phyloP scores from a whole-genome alignment of 2,329 filamentous ascomycete genomes.

The Cladophialophora exuberans region DNA sequence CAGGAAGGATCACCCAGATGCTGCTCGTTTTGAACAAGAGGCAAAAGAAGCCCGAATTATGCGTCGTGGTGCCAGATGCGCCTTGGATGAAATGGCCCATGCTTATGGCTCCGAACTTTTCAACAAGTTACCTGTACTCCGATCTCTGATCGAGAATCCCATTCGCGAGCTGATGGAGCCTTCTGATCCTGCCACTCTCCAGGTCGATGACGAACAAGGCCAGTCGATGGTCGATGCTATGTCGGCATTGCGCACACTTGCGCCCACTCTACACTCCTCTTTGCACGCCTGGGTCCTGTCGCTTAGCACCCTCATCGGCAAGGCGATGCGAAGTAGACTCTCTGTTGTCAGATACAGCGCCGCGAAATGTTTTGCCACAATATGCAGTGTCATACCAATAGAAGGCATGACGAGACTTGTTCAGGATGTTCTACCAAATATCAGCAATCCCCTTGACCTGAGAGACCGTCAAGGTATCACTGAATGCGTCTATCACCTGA shows the following conservation, averaged over 20 bases:
- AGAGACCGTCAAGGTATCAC: slow-evolving; percentile 90
- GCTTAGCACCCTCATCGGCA: slow-evolving; percentile 82
- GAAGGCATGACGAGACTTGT: slow-evolving; percentile 96
- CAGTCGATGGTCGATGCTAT: slow-evolving; percentile 93
- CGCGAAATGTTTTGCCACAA: slow-evolving; percentile 94
- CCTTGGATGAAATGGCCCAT: slow-evolving; percentile 80
- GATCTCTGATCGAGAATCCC: slow-evolving; percentile 78
- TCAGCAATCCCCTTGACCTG: slow-evolving; percentile 86
- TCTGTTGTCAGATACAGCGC: slow-evolving; percentile 96
- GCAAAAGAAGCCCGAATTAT: slow-evolving; percentile 88
- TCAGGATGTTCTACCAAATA: slow-evolving; percentile 86
- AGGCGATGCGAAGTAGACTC: slow-evolving; percentile 81
- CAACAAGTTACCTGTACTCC: slow-evolving; percentile 80
- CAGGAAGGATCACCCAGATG: slow-evolving; percentile 86
- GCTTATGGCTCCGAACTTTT: slow-evolving; percentile 79
- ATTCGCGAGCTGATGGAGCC: slow-evolving; percentile 67
- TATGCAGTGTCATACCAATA: slow-evolving; percentile 94
- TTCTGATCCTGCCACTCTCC: slow-evolving; percentile 36
- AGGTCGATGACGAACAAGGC: slow-evolving; percentile 75
- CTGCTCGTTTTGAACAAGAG: slow-evolving; percentile 85
- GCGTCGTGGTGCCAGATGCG: slow-evolving; percentile 89
- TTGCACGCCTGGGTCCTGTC: slow-evolving; percentile 80
- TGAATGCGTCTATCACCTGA: slow-evolving; percentile 94
- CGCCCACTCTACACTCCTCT: slow-evolving; percentile 80
- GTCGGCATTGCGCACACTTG: slow-evolving; percentile 87